Conservation (phyloP, 108 stramenopile species). For the Asterionellopsis glacialis region DNA sequence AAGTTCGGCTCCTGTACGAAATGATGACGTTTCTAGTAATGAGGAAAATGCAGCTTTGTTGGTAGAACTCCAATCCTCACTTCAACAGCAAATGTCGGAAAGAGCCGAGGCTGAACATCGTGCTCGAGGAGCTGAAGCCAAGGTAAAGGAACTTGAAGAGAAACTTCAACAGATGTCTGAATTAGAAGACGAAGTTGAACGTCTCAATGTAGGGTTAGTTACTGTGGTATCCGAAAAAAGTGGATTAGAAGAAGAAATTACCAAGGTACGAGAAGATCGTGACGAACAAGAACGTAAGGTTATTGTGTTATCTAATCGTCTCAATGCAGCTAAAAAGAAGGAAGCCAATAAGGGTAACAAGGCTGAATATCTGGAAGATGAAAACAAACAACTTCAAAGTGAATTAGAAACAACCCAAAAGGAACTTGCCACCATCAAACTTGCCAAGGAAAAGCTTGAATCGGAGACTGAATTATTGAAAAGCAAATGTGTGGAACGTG, state of each 20-base stretch:
- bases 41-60: slow-evolving; percentile 28
- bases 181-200: slow-evolving; percentile 40
- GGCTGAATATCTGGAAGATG: slow-evolving; percentile 57
- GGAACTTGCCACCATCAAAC: slow-evolving; percentile 26
- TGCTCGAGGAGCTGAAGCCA: neutral
- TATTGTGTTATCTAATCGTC: slow-evolving; percentile 50
- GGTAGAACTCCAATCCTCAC: slow-evolving; percentile 53
- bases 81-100: slow-evolving; percentile 55
- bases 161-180: slow-evolving; percentile 4
- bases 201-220: slow-evolving; percentile 24
- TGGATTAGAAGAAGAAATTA: slow-evolving; percentile 29
- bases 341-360: slow-evolving; percentile 57
- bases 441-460: slow-evolving; percentile 47
- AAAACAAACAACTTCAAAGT: slow-evolving; percentile 41
- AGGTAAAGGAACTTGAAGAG: slow-evolving; percentile 5
- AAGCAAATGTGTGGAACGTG: slow-evolving; percentile 6
- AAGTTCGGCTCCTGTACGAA: neutral
- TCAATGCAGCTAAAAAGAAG: slow-evolving; percentile 76
- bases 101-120: slow-evolving; percentile 31
- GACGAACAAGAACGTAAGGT: slow-evolving; percentile 69
- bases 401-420: slow-evolving; percentile 32
- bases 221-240: slow-evolving; percentile 24
- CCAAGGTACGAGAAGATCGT: slow-evolving; percentile 43
- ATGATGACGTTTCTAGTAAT: neutral
- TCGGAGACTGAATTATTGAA: slow-evolving; percentile 19